Base-by-base conservation (phyloP, 1,284 basidiomycete genomes). In the Takashimella tepidaria region DNA sequence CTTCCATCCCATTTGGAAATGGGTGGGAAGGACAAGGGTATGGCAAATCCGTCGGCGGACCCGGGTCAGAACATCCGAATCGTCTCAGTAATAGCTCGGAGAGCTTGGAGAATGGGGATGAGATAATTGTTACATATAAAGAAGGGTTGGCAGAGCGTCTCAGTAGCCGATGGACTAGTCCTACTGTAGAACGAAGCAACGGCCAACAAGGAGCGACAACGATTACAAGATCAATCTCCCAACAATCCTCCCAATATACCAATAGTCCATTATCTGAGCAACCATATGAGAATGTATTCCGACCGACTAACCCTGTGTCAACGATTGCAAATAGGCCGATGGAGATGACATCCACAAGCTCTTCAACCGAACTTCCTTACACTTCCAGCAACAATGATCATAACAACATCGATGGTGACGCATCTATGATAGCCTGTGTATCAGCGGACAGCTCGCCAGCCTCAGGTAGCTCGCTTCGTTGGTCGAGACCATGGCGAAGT, bases 101-200 rank as follows among this genome's bases (percentile, higher is more conserved):
- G 31, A 37, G 31, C 16, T 8, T 37, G 31, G 31, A 37, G 31
- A 37, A 37, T 37, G 31, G 16, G 8, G 55, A 55, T 4, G 56
- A 59, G 41, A 54, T 62, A 6, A 60, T 62, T 41, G 57, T 62
- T 2, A 54, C 54, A 11, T 64, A 64, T 45, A 58, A 60, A 22
- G 56, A 60, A 40, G 58, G 31, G 31, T 37, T 37, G 31, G 31
- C 31, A 16, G 31, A 37, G 31, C 8, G 31, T 8, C 8, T 37
- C 10, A 37, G 31, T 37, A 37, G 31, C 16, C 8, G 31, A 37
- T 37, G 31, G 31, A 16, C 31, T 37, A 37, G 31, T 37, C 31
- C 31, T 8, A 16, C 31, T 37, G 31, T 8, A 37, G 31, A 16
- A n/a, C 16, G 31, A 16, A 37, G 51, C 1, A 42, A 41, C 21